phyloP scores from a whole-genome alignment of 192 early-diverging fungal genomes.

The Jimgerdemannia flammicorona region DNA sequence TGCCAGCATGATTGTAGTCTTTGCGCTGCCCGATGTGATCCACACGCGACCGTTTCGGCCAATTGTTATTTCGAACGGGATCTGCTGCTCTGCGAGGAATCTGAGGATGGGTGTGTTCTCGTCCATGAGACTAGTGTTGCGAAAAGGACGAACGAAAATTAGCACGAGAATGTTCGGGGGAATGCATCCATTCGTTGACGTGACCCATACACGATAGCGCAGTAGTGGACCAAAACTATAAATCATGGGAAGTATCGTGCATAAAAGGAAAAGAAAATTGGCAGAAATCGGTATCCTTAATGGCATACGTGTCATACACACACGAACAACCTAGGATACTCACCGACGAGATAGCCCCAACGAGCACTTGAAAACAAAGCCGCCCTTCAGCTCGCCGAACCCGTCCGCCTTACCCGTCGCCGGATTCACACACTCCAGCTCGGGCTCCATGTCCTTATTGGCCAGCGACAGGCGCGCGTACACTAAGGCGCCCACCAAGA shows the following conservation, averaged over 20 bases:
- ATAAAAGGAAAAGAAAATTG: too few species aligned
- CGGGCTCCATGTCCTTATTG: conserved; percentile 97
- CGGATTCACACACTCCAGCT: conserved; percentile 88
- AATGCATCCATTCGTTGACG: too few species aligned
- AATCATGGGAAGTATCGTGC: too few species aligned
- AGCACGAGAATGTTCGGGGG: too few species aligned
- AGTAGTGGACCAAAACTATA: too few species aligned
- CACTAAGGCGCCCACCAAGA: conserved; percentile 72
- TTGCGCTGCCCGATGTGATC: conserved; percentile 66
- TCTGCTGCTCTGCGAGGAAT: conserved; percentile 58
- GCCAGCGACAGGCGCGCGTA: conserved; percentile 85
- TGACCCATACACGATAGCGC: too few species aligned
- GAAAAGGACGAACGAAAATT: neutral
- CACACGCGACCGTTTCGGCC: conserved; percentile 96
- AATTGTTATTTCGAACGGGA: conserved; percentile 86
- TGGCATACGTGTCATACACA: too few species aligned
- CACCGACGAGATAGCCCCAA: conserved; percentile 71
- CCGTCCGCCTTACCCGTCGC: conserved; percentile 80
- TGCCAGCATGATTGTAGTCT: conserved; percentile 59
- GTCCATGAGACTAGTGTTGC: conserved; percentile 69
- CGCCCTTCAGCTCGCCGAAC: conserved; percentile 83
- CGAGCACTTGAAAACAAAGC: conserved; percentile 80
- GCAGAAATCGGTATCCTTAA: too few species aligned
- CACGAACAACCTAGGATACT: neutral
- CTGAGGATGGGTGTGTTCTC: conserved; percentile 70